Evolutionary conservation across 2,329 filamentous ascomycete genomes (phyloP), one percentile per base, ranked within the genome.

Genomic region (Colletotrichum musae): DNA sequence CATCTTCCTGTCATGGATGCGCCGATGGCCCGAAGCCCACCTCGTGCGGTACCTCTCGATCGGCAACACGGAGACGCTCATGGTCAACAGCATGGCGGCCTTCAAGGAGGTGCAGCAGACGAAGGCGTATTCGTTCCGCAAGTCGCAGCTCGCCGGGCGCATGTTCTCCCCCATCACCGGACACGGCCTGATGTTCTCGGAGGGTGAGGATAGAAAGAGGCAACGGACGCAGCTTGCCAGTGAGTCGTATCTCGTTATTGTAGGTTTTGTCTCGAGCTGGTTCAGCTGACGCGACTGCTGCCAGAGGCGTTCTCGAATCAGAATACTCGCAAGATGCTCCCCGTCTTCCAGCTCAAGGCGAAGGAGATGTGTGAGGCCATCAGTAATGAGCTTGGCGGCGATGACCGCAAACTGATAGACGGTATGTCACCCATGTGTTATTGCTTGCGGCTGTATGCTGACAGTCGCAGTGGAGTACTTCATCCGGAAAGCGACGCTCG

Each of bases 1-100:
- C 3, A 59, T 77, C 21, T 75, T 79, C 53, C 13, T 80, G 2
- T 53, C 73, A 45, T 81, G 79, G 79, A 77, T 75, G 68, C 74
- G 68, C 47, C 70, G 58, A 56, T 77, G 75, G 75, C 80, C 80
- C 0, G 73, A 79, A 2, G 76, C 74, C 9, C 78, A 78, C 2
- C 78, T 83, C 61, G 81, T 84, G 65, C 77, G 81, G 13, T 81
- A 82, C 64, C 63, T 80, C 1, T 77, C 76, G 2, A 72, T 82
- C 15, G 75, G 73, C 6, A 79, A 80, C 57, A 73, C 68, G n/a
- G 81, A 83, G 71, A 74, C 75, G 2, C 73, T 84, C 5, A 68
- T 84, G 6, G 74, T 80, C 16, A 83, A 81, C 72, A 81, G 72
- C 50, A 68, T 80, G 4, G 74, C 73, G 4, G 78, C 80, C 1